A percentile compares a stretch with the other conserved stretches of the same genome.
Evolutionary conservation across 2,329 filamentous ascomycete species (phyloP).

Genomic region (Tricladium varicosporioides): DNA sequence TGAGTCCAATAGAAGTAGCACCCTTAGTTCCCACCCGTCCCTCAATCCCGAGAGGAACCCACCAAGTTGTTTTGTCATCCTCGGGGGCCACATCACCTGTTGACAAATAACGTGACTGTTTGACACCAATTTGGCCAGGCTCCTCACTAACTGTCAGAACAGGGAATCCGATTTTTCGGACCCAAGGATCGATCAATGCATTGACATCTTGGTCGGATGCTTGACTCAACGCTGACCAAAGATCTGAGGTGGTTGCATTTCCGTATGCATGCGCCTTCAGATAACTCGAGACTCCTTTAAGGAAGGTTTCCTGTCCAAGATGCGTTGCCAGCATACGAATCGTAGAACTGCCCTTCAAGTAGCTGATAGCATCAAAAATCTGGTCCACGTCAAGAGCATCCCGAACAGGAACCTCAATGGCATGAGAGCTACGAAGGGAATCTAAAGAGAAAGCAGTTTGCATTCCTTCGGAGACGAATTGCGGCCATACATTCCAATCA

Average conservation of each 20-base stretch:
- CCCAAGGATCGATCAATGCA: constrained; percentile 90
- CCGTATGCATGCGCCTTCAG: constrained; percentile 84
- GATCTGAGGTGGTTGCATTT: constrained; percentile 85
- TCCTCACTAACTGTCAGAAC: constrained; percentile 84
- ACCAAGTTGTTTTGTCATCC: constrained; percentile 92
- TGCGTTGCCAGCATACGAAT: constrained; percentile 95
- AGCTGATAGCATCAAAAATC: constrained; percentile 96
- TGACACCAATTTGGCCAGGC: constrained; percentile 75
- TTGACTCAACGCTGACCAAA: constrained; percentile 86
- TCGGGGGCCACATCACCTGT: constrained; percentile 88
- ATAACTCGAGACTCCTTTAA: constrained; percentile 87
- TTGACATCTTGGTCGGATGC: constrained; percentile 86
- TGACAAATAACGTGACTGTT: constrained; percentile 86
- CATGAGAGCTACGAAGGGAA: constrained; percentile 85
- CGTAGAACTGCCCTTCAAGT: constrained; percentile 92
- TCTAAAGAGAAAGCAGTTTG: constrained; percentile 90
- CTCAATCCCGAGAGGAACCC: constrained; percentile 86
- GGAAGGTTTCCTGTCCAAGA: constrained; percentile 82
- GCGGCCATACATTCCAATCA: constrained; percentile 96
- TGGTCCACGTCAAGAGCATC: constrained; percentile 96
- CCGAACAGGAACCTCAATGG: constrained; percentile 91
- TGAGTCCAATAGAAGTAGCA: constrained; percentile 66
- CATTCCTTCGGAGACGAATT: constrained; percentile 94
- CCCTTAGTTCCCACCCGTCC: constrained; percentile 66
- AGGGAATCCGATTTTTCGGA: constrained; percentile 91